Conservation (phyloP, 108 stramenopile species). For the Skeletonema costatum region DNA sequence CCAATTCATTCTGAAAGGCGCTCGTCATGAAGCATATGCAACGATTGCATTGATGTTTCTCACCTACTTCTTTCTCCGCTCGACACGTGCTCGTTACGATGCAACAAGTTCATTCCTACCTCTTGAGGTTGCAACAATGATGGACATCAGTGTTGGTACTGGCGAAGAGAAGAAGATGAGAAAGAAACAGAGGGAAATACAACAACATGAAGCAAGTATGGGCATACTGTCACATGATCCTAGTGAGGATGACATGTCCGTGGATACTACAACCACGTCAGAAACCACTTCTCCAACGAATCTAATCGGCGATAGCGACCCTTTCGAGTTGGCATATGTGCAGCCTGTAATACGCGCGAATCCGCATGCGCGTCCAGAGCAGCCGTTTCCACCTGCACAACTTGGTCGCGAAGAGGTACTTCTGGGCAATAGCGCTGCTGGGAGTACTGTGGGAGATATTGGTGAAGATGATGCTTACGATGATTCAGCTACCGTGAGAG, state of each 20-base stretch:
- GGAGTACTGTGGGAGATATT: constrained; percentile 42
- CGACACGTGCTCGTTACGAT: constrained; percentile 86
- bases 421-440: constrained; percentile 29
- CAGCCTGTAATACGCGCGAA: constrained; percentile 85
- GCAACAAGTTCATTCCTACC: constrained; percentile 83
- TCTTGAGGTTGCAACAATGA: constrained; percentile 88
- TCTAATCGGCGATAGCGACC: constrained; percentile 67
- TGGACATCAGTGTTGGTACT: constrained; percentile 83
- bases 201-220: not conserved
- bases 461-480: constrained; percentile 59
- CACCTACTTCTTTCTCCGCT: constrained; percentile 82
- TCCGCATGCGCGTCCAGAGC: constrained; percentile 82
- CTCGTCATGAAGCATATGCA: constrained; percentile 86
- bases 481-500: constrained; percentile 73
- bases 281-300: not conserved
- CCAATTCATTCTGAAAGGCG: constrained; percentile 89
- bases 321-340: constrained; percentile 81
- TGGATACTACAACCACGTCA: constrained; percentile 32
- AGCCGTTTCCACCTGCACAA: constrained; percentile 87
- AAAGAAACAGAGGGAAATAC: constrained; percentile 18
- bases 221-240: constrained; percentile 9
- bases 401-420: constrained; percentile 75
- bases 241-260: constrained; percentile 49
- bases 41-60: constrained; percentile 89
- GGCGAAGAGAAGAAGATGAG: constrained; percentile 61